Evolutionary conservation across 257 asterid genomes (phyloP), one percentile per base, ranked within the genome.

Genomic region (Lycium ferocissimum): DNA sequence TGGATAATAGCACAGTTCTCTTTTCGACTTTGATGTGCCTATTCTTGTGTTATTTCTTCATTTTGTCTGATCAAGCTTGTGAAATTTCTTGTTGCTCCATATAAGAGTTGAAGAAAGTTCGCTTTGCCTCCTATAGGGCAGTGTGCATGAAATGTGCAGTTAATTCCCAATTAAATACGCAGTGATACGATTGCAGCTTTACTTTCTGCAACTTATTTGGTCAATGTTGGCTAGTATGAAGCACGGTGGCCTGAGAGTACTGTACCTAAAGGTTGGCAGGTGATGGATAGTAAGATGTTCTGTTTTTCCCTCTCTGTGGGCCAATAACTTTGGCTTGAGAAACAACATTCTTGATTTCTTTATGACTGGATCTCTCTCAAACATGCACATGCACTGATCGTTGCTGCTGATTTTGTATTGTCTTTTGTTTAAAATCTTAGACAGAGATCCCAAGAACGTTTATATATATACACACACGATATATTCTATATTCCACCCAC

Each of bases 141-240:
- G 62, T 14, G 35, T 22, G 15, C 81, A 49, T 75, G 81, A 75
- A 75, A 22, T 49, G 2, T 20, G 38, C 20, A 73, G 61, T 15
- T 22, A 22, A 62, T 51, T 76, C 62, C 40, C 15, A 12, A 26
- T 76, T 76, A 49, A 75, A 20, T 75, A 75, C 62, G 49, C 45
- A 49, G 62, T 75, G 45, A 49, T 12, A 47, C 3, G 54, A 11
- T 20, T 6, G n/a, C 38, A 70, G 61, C 13, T 12, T 76, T 49
- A 22, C 62, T 76, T 76, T 75, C 62, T 76, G 81, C 81, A 73
- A 73, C 59, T 73, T 47, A 47, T 20, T 73, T 73, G 57, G 81
- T 73, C 62, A 76, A 51, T 26, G 38, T 51, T 33, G 40, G 62
- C 59, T 76, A 63, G 63, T 35, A 1, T 22, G 81, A 76, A 76